Evolutionary conservation across 1,139 yeast genomes (phyloP).

Genomic region (Meyerozyma carpophila): DNA sequence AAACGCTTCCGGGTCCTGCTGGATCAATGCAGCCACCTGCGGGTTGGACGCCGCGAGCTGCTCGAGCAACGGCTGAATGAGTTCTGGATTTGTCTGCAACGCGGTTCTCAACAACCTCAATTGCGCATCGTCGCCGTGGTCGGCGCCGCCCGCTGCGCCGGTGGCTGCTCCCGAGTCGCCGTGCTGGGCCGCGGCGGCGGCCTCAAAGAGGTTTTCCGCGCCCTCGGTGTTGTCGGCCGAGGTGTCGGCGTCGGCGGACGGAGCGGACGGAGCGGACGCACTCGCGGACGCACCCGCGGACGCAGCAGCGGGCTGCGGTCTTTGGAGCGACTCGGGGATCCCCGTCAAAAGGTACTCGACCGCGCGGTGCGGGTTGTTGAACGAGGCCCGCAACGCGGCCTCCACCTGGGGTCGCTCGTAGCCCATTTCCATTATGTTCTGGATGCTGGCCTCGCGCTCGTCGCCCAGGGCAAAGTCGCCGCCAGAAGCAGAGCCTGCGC

Average conservation of each 20-base stretch:
- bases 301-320: constrained; percentile 18
- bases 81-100: constrained; percentile 82
- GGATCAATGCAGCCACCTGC: constrained; percentile 75
- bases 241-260: constrained; percentile 19
- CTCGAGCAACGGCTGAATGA: constrained; percentile 78
- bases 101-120: constrained; percentile 70
- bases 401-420: constrained; percentile 85
- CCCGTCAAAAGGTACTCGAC: constrained; percentile 92
- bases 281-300: constrained; percentile 8
- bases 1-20: constrained; percentile 83
- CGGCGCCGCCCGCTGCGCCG: constrained; percentile 14
- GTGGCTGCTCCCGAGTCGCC: constrained; percentile 22
- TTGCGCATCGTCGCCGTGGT: constrained; percentile 44
- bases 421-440: constrained; percentile 93
- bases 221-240: constrained; percentile 14
- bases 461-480: constrained; percentile 59
- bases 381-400: constrained; percentile 90
- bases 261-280: constrained; percentile 10
- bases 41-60: constrained; percentile 84
- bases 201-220: constrained; percentile 8
- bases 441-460: constrained; percentile 64
- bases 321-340: constrained; percentile 63
- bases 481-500: constrained; percentile 24
- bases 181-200: constrained; percentile 40
- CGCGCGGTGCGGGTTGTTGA: constrained; percentile 96